Conservation (phyloP, 2,329 filamentous ascomycete genomes). For the Penicillium janthinellum region DNA sequence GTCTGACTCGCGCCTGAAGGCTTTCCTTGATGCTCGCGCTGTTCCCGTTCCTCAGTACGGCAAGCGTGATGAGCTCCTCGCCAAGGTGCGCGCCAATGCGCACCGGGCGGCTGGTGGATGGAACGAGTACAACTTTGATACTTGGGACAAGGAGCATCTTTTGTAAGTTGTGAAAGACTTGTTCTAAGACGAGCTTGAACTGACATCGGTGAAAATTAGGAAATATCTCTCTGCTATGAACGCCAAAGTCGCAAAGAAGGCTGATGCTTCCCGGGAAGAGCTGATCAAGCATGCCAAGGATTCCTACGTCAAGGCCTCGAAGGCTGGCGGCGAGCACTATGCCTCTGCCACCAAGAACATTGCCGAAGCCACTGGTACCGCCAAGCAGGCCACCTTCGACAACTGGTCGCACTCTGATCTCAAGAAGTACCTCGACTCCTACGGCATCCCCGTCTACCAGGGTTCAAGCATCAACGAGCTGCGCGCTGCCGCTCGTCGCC, state of each 20-base stretch:
- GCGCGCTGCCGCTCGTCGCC: conserved; percentile 69
- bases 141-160: conserved; percentile 71
- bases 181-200: neutral
- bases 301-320: conserved; percentile 50
- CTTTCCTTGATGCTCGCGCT: conserved; percentile 74
- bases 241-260: conserved; percentile 61
- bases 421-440: conserved; percentile 78
- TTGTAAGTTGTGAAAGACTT: conserved; percentile 48
- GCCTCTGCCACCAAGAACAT: conserved; percentile 74
- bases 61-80: conserved; percentile 72
- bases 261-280: conserved; percentile 70
- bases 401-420: conserved; percentile 72
- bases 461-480: conserved; percentile 70
- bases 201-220: conserved; percentile 28
- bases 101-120: conserved; percentile 70
- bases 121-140: conserved; percentile 78
- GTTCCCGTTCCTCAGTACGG: conserved; percentile 72
- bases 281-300: conserved; percentile 61
- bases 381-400: conserved; percentile 68
- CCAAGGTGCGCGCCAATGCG: conserved; percentile 70
- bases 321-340: conserved; percentile 47
- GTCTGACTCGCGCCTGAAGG: conserved; percentile 77
- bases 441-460: conserved; percentile 70
- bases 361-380: conserved; percentile 63
- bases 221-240: conserved; percentile 54